phyloP scores from a whole-genome alignment of 2,329 filamentous ascomycete genomes.

The Colletotrichum sp. region DNA sequence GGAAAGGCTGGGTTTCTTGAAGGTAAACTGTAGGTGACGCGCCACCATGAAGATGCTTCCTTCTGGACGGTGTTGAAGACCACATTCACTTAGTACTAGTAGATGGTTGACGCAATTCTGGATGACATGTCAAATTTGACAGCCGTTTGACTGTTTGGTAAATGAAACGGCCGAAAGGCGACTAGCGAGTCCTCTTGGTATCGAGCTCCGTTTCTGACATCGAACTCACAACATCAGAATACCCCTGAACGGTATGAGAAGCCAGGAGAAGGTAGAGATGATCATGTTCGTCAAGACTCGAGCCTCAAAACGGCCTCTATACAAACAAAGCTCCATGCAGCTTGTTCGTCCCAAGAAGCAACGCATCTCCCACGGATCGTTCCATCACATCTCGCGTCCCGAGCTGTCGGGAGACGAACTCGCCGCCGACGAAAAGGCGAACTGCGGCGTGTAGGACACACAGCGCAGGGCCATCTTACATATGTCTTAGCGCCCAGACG shows the following conservation, averaged over 20 bases:
- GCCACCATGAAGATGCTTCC: not conserved
- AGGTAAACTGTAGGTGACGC: not conserved
- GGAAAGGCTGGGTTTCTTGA: not conserved
- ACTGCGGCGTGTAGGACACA: not conserved
- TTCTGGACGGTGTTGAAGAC: not conserved
- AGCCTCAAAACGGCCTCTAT: not conserved
- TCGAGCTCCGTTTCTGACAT: fast-evolving
- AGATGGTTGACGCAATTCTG: too few relatives aligned
- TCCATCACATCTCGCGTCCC: not conserved
- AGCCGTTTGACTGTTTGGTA: fast-evolving
- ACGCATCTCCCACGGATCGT: not conserved
- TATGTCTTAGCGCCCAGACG: not conserved
- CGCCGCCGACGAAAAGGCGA: not conserved
- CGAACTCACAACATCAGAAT: fast-evolving
- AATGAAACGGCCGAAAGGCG: not conserved
- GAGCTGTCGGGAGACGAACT: not conserved
- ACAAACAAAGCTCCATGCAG: not conserved
- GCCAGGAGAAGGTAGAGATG: not conserved
- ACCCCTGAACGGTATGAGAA: not conserved
- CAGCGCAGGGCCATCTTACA: not conserved
- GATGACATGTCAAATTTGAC: not conserved
- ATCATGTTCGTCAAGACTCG: not conserved
- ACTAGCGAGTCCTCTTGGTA: not conserved
- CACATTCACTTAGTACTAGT: too few relatives aligned
- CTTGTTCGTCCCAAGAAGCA: not conserved